phyloP scores from a whole-genome alignment of 2,329 filamentous ascomycete species.

The Penicillium brasilianum region DNA sequence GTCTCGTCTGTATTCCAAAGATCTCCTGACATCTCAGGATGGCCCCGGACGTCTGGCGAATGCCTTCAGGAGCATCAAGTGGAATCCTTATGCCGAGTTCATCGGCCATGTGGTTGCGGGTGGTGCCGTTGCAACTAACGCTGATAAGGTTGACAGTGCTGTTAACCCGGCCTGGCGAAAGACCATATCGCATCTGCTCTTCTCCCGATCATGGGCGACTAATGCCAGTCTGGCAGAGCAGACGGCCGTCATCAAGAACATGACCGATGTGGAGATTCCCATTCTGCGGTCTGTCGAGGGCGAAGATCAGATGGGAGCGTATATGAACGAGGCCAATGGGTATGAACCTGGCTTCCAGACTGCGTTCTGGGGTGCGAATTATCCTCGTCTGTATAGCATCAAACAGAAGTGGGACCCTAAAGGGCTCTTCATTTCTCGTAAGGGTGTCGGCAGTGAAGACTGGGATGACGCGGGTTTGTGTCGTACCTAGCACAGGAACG shows the following conservation, averaged over 20 bases:
- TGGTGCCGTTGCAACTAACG: conserved; percentile 43
- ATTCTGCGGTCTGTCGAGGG: conserved; percentile 31
- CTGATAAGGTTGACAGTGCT: conserved; percentile 46
- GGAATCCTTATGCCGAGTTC: conserved; percentile 28
- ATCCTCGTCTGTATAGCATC: conserved; percentile 34
- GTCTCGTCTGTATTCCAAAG: conserved; percentile 41
- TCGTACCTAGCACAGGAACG: background rate
- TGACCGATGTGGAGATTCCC: conserved; percentile 37
- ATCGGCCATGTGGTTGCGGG: conserved; percentile 42
- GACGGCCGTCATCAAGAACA: conserved; percentile 44
- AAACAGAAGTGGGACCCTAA: conserved; percentile 41
- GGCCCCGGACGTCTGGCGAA: conserved; percentile 17
- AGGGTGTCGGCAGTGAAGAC: conserved; percentile 33
- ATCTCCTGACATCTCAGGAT: conserved; percentile 35
- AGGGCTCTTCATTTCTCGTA: conserved; percentile 35
- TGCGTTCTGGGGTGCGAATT: conserved; percentile 48
- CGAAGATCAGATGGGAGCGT: conserved; percentile 36
- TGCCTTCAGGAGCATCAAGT: conserved; percentile 26
- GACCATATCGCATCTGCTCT: conserved; percentile 46
- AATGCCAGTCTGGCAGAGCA: conserved; percentile 35
- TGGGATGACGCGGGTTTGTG: conserved; percentile 35
- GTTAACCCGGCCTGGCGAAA: conserved; percentile 52
- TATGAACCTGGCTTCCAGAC: conserved; percentile 48
- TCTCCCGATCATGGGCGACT: conserved; percentile 32
- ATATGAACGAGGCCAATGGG: conserved; percentile 48